These are phyloP conservation scores for Rhynchospora pubera DNA, from an alignment of 176 grass and related monocot genomes.

Conservation along the genomic window DNA sequence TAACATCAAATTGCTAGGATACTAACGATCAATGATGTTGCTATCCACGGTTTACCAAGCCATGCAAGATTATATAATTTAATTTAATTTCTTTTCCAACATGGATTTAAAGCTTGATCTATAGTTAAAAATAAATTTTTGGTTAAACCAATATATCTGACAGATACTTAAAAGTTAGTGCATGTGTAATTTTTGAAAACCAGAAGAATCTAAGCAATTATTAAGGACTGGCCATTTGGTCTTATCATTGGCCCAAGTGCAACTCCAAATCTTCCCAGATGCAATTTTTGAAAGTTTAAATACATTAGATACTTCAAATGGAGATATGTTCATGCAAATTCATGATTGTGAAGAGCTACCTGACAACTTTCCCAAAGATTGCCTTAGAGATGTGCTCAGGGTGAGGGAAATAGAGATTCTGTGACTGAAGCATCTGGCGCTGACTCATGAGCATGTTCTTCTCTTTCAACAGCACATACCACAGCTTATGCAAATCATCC, in stretches of 20 bases:
- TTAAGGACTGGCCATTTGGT: too few relatives aligned
- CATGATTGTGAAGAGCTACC: background rate
- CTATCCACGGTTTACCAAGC: background rate
- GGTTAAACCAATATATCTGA: too few relatives aligned
- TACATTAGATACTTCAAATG: background rate
- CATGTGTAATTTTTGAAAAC: background rate
- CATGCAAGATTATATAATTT: background rate
- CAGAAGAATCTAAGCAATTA: background rate
- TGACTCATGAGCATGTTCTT: slow-evolving; percentile 97
- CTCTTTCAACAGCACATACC: slow-evolving; percentile 89
- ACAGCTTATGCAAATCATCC: slow-evolving; percentile 95
- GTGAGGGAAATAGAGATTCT: slow-evolving; percentile 72
- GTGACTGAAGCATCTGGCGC: slow-evolving; percentile 71
- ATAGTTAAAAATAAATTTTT: too few relatives aligned
- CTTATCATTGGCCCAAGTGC: too few relatives aligned
- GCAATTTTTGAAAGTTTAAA: background rate
- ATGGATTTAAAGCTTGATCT: too few relatives aligned
- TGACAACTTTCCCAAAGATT: background rate
- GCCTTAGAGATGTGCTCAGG: slow-evolving; percentile 91
- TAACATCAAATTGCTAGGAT: background rate
- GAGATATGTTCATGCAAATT: background rate
- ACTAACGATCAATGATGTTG: background rate
- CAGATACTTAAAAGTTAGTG: too few relatives aligned
- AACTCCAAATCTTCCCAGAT: background rate
- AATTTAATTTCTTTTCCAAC: background rate